These are phyloP conservation scores for Nakaseomyces sp. DNA, from an alignment of 1,139 yeast genomes.

Conservation along the genomic window DNA sequence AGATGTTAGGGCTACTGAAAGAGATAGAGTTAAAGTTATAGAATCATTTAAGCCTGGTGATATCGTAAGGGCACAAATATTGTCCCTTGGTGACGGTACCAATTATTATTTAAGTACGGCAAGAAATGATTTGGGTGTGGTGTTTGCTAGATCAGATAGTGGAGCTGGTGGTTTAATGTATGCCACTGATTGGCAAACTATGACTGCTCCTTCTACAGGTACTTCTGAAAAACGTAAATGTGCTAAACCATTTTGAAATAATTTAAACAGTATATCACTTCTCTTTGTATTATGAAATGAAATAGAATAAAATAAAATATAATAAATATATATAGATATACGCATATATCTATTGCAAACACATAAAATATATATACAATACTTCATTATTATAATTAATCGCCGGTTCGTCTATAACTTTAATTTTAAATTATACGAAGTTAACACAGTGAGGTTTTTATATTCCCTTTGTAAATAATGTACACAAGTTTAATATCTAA, in stretches of 20 bases:
- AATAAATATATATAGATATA: no score
- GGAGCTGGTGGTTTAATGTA: conserved; percentile 77
- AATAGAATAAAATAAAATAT: no score
- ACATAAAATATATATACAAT: no score
- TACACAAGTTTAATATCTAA: no score
- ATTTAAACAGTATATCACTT: no score
- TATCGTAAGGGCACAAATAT: conserved; percentile 69
- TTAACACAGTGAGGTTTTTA: no score
- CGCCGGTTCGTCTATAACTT: no score
- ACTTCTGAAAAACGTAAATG: conserved; percentile 74
- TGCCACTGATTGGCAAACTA: conserved; percentile 93
- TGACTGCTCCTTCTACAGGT: conserved; percentile 77
- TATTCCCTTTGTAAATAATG: no score
- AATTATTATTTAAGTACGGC: conserved; percentile 88
- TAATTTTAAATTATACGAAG: no score
- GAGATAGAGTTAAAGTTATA: conserved; percentile 74
- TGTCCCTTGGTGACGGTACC: conserved; percentile 88
- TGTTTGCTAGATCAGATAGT: conserved; percentile 65
- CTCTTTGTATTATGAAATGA: no score
- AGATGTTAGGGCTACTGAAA: conserved; percentile 83
- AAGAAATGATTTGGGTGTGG: conserved; percentile 84
- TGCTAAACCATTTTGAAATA: conserved; percentile 66
- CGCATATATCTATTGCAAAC: no score
- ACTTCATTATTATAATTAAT: no score
- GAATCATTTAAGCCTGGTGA: conserved; percentile 89